Conservation (phyloP, 176 grass and related monocot species). For the Otatea glauca region DNA sequence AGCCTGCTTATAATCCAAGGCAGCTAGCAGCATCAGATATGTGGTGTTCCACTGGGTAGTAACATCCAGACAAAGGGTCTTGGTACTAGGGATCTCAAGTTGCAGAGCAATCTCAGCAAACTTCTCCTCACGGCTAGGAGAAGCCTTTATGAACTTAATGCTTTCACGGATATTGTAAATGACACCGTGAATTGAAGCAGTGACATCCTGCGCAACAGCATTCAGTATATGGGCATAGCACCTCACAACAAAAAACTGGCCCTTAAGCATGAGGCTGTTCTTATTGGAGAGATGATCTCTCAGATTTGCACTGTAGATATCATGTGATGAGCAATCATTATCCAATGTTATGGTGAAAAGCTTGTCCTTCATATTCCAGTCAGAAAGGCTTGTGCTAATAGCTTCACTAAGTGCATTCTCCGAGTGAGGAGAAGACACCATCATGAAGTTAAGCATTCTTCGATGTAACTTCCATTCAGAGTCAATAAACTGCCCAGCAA, state of each 20-base stretch:
- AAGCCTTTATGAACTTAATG: slow-evolving; percentile 77
- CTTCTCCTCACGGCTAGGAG: slow-evolving; percentile 62
- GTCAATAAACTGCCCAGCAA: slow-evolving; percentile 68
- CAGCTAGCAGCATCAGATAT: slow-evolving; percentile 70
- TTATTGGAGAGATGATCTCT: slow-evolving; percentile 71
- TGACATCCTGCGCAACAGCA: slow-evolving; percentile 66
- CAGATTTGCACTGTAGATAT: slow-evolving; percentile 81
- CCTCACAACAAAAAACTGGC: slow-evolving; percentile 74
- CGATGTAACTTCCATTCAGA: slow-evolving; percentile 63
- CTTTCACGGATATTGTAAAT: slow-evolving; percentile 83
- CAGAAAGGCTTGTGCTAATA: slow-evolving; percentile 59
- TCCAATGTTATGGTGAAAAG: slow-evolving; percentile 74
- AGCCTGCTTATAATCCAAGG: slow-evolving; percentile 69
- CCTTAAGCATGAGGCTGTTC: slow-evolving; percentile 65
- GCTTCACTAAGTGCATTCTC: slow-evolving; percentile 77
- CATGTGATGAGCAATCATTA: slow-evolving; percentile 74
- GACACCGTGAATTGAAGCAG: slow-evolving; percentile 70
- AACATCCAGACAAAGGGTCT: slow-evolving; percentile 67
- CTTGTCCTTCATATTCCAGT: slow-evolving; percentile 69
- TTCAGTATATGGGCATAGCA: slow-evolving; percentile 72
- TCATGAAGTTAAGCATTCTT: slow-evolving; percentile 78
- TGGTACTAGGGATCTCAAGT: slow-evolving; percentile 66
- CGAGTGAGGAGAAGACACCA: slow-evolving; percentile 78
- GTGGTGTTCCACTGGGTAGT: slow-evolving; percentile 80
- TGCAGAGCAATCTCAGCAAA: slow-evolving; percentile 69